Evolutionary conservation across 164 flowering plant genomes (phyloP).

Genomic region (Aristolochia fimbriata): DNA sequence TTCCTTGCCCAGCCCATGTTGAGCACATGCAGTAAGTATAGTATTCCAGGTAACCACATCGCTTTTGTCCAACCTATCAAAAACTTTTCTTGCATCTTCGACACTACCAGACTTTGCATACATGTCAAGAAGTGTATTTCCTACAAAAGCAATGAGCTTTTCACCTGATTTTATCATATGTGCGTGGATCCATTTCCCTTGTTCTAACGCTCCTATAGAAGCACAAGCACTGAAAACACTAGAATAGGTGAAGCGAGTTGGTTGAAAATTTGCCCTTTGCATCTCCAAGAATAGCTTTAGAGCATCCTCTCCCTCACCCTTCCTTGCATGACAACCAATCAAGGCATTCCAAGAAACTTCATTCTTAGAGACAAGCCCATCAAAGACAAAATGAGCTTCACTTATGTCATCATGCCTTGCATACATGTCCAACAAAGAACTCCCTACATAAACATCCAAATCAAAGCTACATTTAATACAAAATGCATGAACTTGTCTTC

Average conservation of each 20-base stretch:
- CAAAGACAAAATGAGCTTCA: conserved; percentile 38
- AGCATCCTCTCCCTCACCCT: conserved; percentile 40
- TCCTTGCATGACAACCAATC: conserved; percentile 65
- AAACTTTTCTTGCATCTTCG: conserved; percentile 48
- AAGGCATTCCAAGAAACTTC: conserved; percentile 80
- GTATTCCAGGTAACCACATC: conserved; percentile 70
- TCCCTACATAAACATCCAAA: conserved; percentile 45
- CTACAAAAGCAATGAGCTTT: conserved; percentile 41
- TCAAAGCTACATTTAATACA: conserved; percentile 37
- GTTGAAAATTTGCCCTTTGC: conserved; percentile 33
- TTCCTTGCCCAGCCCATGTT: conserved; percentile 53
- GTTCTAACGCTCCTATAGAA: conserved; percentile 51
- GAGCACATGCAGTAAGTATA: conserved; percentile 60
- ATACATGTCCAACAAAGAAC: conserved; percentile 63
- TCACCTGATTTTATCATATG: conserved; percentile 51
- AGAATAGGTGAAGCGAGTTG: conserved; percentile 58
- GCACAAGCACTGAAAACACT: conserved; percentile 49
- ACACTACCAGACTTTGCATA: conserved; percentile 64
- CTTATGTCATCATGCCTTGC: conserved; percentile 38
- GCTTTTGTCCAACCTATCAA: conserved; percentile 35
- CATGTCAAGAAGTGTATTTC: conserved; percentile 62
- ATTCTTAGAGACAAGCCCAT: conserved; percentile 32
- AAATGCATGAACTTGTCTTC: conserved; percentile 45
- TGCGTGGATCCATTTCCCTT: conserved; percentile 68
- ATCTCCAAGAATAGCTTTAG: conserved; percentile 34